Evolutionary conservation across 176 grass and related monocot species (phyloP).

Genomic region (Rhynchospora breviuscula): DNA sequence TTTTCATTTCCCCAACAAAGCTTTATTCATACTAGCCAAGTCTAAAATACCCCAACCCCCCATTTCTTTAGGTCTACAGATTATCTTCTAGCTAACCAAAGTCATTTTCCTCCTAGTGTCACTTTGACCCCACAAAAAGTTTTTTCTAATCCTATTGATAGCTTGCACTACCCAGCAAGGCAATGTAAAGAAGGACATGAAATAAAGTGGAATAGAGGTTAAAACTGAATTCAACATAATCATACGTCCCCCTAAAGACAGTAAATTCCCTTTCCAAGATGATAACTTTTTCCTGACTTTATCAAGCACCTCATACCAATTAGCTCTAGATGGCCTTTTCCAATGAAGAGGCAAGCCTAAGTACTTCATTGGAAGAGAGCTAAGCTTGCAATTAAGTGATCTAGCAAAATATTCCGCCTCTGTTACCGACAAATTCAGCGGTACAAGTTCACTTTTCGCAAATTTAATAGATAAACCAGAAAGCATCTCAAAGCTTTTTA

Average conservation of each 20-base stretch:
- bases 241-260: background rate
- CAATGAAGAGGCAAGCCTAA: background rate
- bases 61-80: too few relatives aligned
- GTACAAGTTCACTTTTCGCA: background rate
- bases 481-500: background rate
- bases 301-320: background rate
- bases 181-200: too few relatives aligned
- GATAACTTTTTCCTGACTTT: background rate
- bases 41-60: too few relatives aligned
- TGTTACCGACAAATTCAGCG: rapidly evolving
- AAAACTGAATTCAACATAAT: background rate
- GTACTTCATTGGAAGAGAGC: background rate
- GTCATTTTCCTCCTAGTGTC: background rate
- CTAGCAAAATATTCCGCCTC: background rate
- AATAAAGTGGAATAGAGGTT: too few relatives aligned
- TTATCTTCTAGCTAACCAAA: too few relatives aligned
- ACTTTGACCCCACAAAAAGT: background rate
- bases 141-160: too few relatives aligned
- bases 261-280: background rate
- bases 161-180: too few relatives aligned
- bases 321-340: background rate
- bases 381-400: background rate
- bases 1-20: too few relatives aligned
- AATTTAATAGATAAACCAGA: background rate
- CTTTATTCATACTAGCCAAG: too few relatives aligned